A percentile compares a stretch with the other conserved stretches of the same genome.
These are phyloP conservation scores for Cutaneotrichosporon sp. DNA, from an alignment of 1,284 basidiomycete species.

Conservation along the genomic window DNA sequence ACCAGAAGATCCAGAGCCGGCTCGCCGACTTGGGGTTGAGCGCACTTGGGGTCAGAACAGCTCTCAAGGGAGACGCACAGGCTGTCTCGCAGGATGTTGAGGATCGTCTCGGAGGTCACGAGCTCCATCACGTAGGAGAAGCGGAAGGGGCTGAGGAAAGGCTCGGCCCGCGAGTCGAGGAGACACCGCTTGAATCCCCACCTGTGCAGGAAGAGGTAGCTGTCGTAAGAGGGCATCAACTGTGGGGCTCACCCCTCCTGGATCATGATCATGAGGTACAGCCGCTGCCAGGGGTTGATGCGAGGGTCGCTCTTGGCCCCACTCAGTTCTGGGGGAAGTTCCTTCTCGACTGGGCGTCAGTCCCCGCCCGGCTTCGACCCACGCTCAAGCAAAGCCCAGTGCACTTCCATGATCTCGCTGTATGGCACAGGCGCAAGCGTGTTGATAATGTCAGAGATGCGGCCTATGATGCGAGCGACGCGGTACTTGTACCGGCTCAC, in stretches of 20 bases:
- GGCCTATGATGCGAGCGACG: conserved; percentile 13
- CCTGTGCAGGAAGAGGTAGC: conserved; percentile 17
- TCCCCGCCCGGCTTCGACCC: neutral
- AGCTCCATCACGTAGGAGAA: conserved; percentile 21
- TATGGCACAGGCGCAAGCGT: neutral
- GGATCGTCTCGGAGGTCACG: conserved; percentile 19
- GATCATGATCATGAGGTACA: conserved; percentile 13
- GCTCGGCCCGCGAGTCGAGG: conserved; percentile 4
- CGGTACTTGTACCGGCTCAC: conserved; percentile 16
- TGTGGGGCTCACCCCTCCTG: conserved; percentile 10
- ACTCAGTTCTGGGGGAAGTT: neutral
- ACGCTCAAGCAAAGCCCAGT: neutral
- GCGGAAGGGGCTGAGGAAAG: conserved; percentile 9
- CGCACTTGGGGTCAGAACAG: neutral
- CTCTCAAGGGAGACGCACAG: conserved; percentile 12
- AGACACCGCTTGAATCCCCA: conserved; percentile 15
- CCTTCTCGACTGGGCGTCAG: neutral
- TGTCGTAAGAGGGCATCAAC: neutral
- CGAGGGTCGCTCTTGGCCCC: neutral
- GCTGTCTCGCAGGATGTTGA: conserved; percentile 9
- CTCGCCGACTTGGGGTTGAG: conserved; percentile 1
- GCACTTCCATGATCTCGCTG: neutral
- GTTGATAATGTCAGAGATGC: conserved; percentile 19
- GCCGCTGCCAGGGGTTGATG: conserved; percentile 8
- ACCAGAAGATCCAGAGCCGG: conserved; percentile 22